phyloP scores from a whole-genome alignment of 805 yeast genomes.

The Ogataea methylovora region DNA sequence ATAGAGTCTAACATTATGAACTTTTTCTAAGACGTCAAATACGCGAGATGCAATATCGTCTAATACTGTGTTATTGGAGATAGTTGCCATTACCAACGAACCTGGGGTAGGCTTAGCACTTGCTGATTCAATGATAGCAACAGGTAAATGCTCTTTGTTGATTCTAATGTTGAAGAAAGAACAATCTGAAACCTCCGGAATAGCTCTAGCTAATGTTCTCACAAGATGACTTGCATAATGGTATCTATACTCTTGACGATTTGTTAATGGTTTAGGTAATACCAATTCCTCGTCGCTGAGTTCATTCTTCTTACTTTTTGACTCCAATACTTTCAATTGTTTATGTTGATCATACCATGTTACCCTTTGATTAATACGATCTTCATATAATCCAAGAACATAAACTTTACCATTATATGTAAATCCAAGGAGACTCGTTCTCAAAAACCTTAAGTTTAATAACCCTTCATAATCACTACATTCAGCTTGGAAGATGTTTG shows the following conservation, averaged over 20 bases:
- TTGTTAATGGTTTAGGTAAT: constrained; percentile 2
- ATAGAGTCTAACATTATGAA: constrained; percentile 70
- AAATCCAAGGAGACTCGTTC: constrained; percentile 91
- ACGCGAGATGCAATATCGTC: constrained; percentile 43
- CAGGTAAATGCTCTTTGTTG: constrained; percentile 76
- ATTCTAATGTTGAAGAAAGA: constrained; percentile 82
- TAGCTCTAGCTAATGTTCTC: constrained; percentile 73
- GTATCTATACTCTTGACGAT: constrained; percentile 36
- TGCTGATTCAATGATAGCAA: constrained; percentile 65
- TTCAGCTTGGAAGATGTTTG: constrained; percentile 71
- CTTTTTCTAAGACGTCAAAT: constrained; percentile 38
- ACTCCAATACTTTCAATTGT: constrained; percentile 3
- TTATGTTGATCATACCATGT: constrained; percentile 54
- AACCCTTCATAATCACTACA: constrained; percentile 67
- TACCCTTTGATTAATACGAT: constrained; percentile 72
- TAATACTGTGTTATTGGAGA: constrained; percentile 29
- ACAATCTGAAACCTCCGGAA: constrained; percentile 79
- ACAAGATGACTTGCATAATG: constrained; percentile 86
- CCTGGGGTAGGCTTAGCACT: constrained; percentile 9
- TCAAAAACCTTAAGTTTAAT: constrained; percentile 68
- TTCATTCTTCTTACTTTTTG: constrained; percentile 6
- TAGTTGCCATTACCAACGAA: not conserved
- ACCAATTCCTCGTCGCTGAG: constrained; percentile 4
- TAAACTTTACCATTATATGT: constrained; percentile 80
- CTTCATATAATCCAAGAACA: constrained; percentile 86